A percentile compares a stretch with the other conserved stretches of the same genome.
Conservation (phyloP, 306 rosid genomes). For the Dryas alaskensis region DNA sequence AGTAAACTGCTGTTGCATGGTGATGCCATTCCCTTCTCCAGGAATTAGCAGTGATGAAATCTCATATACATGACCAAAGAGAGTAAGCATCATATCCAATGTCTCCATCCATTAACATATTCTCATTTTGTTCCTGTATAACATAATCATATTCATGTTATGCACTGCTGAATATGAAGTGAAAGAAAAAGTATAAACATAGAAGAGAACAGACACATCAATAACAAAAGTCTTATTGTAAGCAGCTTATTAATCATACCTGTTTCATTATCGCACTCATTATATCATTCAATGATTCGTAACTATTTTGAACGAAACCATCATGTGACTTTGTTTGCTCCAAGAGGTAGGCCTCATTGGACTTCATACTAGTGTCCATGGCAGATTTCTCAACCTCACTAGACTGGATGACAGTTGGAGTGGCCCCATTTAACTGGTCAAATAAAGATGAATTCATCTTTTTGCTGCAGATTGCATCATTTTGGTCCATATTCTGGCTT, state of each 20-base stretch:
- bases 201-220: background rate
- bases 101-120: constrained; percentile 50
- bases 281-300: constrained; percentile 54
- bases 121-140: constrained; percentile 65
- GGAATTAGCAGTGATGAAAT: constrained; percentile 22
- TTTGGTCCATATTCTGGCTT: constrained; percentile 43
- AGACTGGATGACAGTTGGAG: constrained; percentile 28
- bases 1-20: background rate
- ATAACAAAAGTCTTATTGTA: background rate
- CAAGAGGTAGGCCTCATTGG: constrained; percentile 36
- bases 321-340: constrained; percentile 37
- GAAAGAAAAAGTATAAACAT: background rate
- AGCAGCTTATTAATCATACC: constrained; percentile 39
- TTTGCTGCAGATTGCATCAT: constrained; percentile 29
- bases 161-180: constrained; percentile 4
- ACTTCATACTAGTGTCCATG: constrained; percentile 33
- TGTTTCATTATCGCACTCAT: constrained; percentile 38
- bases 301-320: constrained; percentile 36
- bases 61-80: constrained; percentile 62
- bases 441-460: constrained; percentile 31
- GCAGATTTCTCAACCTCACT: constrained; percentile 30
- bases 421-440: constrained; percentile 34
- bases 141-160: constrained; percentile 17
- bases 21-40: constrained; percentile 17
- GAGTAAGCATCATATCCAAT: constrained; percentile 50